Conservation (phyloP, 2,329 filamentous ascomycete genomes). For the Verticillium tricorpus region DNA sequence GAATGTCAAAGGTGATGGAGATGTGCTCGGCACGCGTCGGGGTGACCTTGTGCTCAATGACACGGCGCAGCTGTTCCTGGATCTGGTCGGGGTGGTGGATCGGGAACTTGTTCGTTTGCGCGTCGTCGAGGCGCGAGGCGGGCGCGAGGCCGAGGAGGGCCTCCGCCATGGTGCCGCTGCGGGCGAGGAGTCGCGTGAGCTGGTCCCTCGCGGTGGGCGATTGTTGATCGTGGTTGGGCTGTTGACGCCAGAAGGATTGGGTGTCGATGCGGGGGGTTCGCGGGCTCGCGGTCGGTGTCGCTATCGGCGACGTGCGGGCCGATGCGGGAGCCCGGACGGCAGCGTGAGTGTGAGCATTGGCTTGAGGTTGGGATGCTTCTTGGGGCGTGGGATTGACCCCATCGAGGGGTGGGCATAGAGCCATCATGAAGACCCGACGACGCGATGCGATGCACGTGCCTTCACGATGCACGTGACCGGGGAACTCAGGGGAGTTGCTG, state of each 20-base stretch:
- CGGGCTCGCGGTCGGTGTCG: not conserved
- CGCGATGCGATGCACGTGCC: too few species aligned
- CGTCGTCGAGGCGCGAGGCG: conserved; percentile 13
- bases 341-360: too few species aligned
- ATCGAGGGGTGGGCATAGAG: not conserved
- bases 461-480: too few species aligned
- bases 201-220: conserved; percentile 8
- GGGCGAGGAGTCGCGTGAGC: conserved; percentile 1
- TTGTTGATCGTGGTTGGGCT: conserved; percentile 6
- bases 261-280: not conserved
- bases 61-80: conserved; percentile 34
- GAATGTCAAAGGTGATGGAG: conserved; percentile 41
- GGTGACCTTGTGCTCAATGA: conserved; percentile 37
- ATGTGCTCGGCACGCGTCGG: conserved; percentile 46
- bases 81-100: conserved; percentile 42
- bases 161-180: conserved; percentile 16
- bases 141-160: conserved; percentile 18
- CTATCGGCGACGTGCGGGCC: too few species aligned
- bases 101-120: conserved; percentile 19
- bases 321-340: too few species aligned
- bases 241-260: not conserved
- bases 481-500: too few species aligned
- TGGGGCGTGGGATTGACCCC: too few species aligned
- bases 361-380: too few species aligned
- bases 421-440: not conserved